phyloP scores from a whole-genome alignment of 1,284 basidiomycete species.

The Retiboletus flavoniger region DNA sequence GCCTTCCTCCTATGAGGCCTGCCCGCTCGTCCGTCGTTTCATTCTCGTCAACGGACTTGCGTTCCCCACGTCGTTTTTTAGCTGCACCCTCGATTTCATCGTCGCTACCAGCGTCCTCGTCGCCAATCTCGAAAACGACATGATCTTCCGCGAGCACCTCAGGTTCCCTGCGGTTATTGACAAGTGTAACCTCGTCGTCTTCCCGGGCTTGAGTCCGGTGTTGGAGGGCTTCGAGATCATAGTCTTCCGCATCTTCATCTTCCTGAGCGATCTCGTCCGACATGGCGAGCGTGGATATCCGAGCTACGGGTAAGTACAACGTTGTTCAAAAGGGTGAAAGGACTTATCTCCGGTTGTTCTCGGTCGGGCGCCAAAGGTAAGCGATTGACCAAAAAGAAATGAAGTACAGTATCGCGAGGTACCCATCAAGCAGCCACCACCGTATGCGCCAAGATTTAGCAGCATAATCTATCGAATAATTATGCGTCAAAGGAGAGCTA shows the following conservation, averaged over 20 bases:
- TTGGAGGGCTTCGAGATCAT: slow-evolving; percentile 79
- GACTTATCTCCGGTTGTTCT: slow-evolving; percentile 86
- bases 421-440: slow-evolving; percentile 98
- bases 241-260: slow-evolving; percentile 91
- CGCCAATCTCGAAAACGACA: slow-evolving; percentile 91
- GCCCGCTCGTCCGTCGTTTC: slow-evolving; percentile 56
- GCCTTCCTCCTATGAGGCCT: slow-evolving; percentile 53
- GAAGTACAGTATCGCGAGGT: slow-evolving; percentile 84
- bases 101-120: slow-evolving; percentile 71
- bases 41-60: slow-evolving; percentile 49
- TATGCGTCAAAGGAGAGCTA: slow-evolving; percentile 32
- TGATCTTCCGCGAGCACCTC: slow-evolving; percentile 59
- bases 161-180: slow-evolving; percentile 50
- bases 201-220: slow-evolving; percentile 51
- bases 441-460: slow-evolving; percentile 91
- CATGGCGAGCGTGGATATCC: slow-evolving; percentile 69
- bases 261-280: slow-evolving; percentile 85
- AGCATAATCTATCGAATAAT: slow-evolving; percentile 68
- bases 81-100: slow-evolving; percentile 55
- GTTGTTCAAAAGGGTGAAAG: not conserved
- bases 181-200: slow-evolving; percentile 66
- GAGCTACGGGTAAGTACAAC: slow-evolving; percentile 27
- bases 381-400: slow-evolving; percentile 79
- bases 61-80: slow-evolving; percentile 49
- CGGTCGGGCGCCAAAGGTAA: slow-evolving; percentile 92